phyloP scores from a whole-genome alignment of 2,329 filamentous ascomycete genomes.

The Fusarium sacchari region DNA sequence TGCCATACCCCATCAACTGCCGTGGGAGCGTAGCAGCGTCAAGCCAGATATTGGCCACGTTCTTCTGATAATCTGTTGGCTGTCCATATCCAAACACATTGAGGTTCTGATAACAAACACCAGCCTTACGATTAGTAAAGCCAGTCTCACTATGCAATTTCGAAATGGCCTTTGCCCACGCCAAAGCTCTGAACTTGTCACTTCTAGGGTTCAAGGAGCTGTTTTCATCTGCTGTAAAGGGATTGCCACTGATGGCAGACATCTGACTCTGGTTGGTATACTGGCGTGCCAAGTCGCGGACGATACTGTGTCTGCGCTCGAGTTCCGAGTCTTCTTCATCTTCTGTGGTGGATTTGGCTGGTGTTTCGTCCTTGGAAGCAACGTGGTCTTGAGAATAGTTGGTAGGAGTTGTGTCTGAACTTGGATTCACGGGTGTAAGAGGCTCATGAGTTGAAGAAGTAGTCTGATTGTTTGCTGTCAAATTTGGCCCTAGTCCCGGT shows the following conservation, averaged over 20 bases:
- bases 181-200: conserved; percentile 31
- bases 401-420: background rate
- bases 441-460: background rate
- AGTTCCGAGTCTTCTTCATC: conserved; percentile 54
- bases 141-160: conserved; percentile 27
- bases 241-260: conserved; percentile 50
- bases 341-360: conserved; percentile 13
- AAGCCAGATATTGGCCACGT: conserved; percentile 68
- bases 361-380: background rate
- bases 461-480: background rate
- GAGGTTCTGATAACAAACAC: conserved; percentile 71
- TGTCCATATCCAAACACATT: conserved; percentile 75
- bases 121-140: conserved; percentile 50
- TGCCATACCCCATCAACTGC: conserved; percentile 62
- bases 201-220: conserved; percentile 58
- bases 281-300: conserved; percentile 62
- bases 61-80: conserved; percentile 74
- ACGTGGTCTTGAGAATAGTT: background rate
- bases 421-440: background rate
- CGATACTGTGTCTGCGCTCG: conserved; percentile 45
- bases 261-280: conserved; percentile 63
- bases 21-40: conserved; percentile 55
- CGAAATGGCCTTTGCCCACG: conserved; percentile 37
- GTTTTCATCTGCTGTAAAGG: conserved; percentile 48
- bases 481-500: background rate